phyloP scores from a whole-genome alignment of 768 basidiomycete species.

The Lactarius hengduanensis region DNA sequence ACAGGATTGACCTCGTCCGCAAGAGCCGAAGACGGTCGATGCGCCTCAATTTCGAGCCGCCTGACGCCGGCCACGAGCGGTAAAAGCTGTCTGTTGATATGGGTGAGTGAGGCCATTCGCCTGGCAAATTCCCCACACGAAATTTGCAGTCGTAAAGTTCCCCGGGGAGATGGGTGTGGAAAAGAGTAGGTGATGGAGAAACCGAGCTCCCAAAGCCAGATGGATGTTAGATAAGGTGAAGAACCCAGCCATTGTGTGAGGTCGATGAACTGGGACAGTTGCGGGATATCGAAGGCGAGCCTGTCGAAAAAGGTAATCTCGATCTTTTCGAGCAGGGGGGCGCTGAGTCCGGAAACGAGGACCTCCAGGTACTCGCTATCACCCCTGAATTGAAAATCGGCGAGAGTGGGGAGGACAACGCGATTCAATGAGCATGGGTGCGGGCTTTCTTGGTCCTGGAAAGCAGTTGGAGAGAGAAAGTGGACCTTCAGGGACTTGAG shows the following conservation, averaged over 20 bases:
- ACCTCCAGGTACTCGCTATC: slow-evolving; percentile 15
- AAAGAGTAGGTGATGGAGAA: slow-evolving; percentile 16
- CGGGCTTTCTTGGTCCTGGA: background rate
- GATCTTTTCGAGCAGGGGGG: slow-evolving; percentile 11
- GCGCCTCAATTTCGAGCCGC: slow-evolving; percentile 9
- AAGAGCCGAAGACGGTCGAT: background rate
- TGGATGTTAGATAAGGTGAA: slow-evolving; percentile 6
- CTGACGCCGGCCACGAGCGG: slow-evolving; percentile 1
- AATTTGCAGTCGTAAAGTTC: background rate
- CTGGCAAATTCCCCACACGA: slow-evolving; percentile 1
- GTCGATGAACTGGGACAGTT: slow-evolving; percentile 11
- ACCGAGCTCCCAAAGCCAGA: slow-evolving; percentile 12
- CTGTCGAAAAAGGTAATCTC: slow-evolving; percentile 10
- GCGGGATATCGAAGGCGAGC: slow-evolving; percentile 8
- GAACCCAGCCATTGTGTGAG: slow-evolving; percentile 7
- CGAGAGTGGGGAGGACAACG: slow-evolving; percentile 3
- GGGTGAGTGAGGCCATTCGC: slow-evolving; percentile 1
- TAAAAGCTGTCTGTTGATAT: slow-evolving; percentile 6
- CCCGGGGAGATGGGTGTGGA: background rate
- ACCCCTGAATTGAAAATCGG: slow-evolving; percentile 18
- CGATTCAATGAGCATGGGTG: background rate
- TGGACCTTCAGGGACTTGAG: slow-evolving; percentile 8
- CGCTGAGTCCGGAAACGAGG: slow-evolving; percentile 12
- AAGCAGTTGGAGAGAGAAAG: background rate
- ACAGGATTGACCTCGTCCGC: background rate